Evolutionary conservation across 257 asterid genomes (phyloP).

Genomic region (Capsicum pubescens): DNA sequence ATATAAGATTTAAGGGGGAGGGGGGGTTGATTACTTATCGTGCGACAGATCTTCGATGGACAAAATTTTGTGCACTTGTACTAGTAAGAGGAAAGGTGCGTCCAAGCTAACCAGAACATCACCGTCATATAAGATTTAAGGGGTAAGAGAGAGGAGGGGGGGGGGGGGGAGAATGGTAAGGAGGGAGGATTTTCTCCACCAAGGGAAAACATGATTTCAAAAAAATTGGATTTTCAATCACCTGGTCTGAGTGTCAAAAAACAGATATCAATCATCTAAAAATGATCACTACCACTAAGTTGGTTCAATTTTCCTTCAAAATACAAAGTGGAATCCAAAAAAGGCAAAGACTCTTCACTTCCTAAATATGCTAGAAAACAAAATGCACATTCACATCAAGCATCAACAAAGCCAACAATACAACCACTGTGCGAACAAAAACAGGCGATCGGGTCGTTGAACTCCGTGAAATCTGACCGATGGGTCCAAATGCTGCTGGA

Average conservation of each 20-base stretch:
- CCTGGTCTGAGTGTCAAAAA: background rate
- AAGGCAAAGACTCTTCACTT: slow-evolving; percentile 17
- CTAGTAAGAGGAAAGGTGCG: background rate
- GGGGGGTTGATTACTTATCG: no score
- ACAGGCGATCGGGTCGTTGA: slow-evolving; percentile 35
- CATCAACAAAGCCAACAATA: slow-evolving; percentile 36
- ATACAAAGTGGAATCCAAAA: slow-evolving; percentile 7
- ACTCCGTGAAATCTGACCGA: slow-evolving; percentile 44
- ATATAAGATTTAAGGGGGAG: no score
- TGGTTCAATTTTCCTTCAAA: slow-evolving; percentile 26
- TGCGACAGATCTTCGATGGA: no score
- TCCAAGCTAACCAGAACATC: background rate
- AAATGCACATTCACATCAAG: slow-evolving; percentile 41
- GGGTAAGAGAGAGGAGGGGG: background rate
- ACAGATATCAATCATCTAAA: slow-evolving; percentile 26
- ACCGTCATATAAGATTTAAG: background rate
- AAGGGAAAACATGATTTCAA: background rate
- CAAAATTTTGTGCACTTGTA: no score
- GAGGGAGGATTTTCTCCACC: background rate
- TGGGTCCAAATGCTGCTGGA: slow-evolving; percentile 69
- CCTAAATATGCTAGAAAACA: slow-evolving; percentile 32
- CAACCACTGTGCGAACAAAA: slow-evolving; percentile 40
- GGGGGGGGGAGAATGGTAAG: background rate
- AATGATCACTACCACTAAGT: no score
- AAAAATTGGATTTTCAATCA: slow-evolving; percentile 22